Evolutionary conservation across 2,329 filamentous ascomycete species (phyloP), one percentile per base, ranked within the genome.

Genomic region (Mariannaea sp.): DNA sequence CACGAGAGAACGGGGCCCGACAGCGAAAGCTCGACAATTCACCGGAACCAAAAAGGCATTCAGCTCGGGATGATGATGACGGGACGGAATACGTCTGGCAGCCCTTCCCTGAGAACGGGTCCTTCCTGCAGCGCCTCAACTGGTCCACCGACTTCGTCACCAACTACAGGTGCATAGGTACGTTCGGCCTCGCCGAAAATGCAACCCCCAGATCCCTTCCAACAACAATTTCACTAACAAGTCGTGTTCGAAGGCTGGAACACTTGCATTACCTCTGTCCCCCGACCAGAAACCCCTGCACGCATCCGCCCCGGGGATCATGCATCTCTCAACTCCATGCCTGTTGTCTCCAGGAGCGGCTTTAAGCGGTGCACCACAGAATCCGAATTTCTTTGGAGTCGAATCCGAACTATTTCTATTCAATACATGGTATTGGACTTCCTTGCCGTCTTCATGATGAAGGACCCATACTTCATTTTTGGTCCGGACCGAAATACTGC

Each of bases 391-490:
- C 51, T 86, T 33, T 68, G 71, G 49, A 61, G 66, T 13, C 77
- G 77, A 20, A 54, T 85, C 9, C 51, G 70, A 7, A 74, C 66
- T 5, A 72, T 87, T n/a, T 49, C 82, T 2, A 50, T 80, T 30
- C 76, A 78, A 58, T 94, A 90, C 67, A 58, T 94, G 10, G 56
- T 82, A 7, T 75, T 96, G 7, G 93, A 97, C 70, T 53, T 84
- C 6, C 70, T 90, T 46, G 89, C 88, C 65, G 79, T 85, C 2
- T 57, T 84, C 56, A 86, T 90, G 75, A 85, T 87, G 61, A 81
- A 83, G 47, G 93, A 97, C 64, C 86, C 88, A 0, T 96, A 93
- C 74, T 96, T 92, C 71, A 65, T 85, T 53, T 67, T 82, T 19
- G 80, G 83, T 1, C 72, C 73, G 2, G 66, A 73, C 4, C 72